A percentile compares a stretch with the other conserved stretches of the same genome.
These are phyloP conservation scores for Theileria annulata DNA, from an alignment of 169 alveolate genomes.

Conservation along the genomic window DNA sequence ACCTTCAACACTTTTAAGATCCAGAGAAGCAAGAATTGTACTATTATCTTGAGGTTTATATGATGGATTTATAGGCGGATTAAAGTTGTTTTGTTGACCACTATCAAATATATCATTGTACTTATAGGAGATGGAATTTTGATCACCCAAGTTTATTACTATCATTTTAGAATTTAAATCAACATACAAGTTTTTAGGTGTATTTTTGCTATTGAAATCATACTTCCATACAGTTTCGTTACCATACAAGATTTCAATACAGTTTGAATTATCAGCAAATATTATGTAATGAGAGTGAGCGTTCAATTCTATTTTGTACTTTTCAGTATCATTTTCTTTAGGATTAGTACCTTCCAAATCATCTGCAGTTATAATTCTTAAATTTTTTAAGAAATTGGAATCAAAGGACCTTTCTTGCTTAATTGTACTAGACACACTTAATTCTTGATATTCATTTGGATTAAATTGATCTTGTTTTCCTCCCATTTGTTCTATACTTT, in stretches of 20 bases:
- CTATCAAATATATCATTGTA: neutral
- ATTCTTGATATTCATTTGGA: neutral
- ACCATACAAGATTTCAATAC: neutral
- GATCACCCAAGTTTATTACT: neutral
- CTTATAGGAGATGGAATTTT: neutral
- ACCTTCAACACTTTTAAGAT: neutral
- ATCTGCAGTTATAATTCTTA: neutral
- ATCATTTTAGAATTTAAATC: neutral
- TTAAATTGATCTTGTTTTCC: neutral
- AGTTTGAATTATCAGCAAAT: neutral
- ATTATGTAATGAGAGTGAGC: neutral
- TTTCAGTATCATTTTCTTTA: slow-evolving; percentile 6
- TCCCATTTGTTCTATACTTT: neutral
- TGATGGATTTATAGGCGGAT: neutral
- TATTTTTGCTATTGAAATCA: neutral
- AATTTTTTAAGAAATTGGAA: neutral
- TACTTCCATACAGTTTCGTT: neutral
- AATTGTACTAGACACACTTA: neutral
- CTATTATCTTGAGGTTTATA: neutral
- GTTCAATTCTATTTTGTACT: neutral
- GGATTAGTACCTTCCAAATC: slow-evolving; percentile 1
- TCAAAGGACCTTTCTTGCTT: neutral
- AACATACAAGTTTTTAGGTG: neutral
- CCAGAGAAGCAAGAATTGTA: neutral
- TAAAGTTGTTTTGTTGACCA: neutral